Base-by-base conservation (phyloP, 345 rosid species). In the Populus simonii region DNA sequence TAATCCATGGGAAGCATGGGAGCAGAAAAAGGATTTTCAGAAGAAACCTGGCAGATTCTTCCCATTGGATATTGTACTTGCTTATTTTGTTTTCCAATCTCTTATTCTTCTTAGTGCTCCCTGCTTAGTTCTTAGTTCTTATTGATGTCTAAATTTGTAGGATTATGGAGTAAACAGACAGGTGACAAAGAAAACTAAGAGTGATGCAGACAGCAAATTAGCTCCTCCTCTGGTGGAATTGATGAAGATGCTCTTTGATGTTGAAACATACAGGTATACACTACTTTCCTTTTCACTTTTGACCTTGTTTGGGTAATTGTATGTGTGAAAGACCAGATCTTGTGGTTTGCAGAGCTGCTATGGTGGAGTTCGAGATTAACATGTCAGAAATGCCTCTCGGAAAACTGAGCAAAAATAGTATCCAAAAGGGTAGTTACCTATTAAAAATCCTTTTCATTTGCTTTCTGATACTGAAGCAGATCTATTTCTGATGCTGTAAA, bases 351-450 rank as follows among this genome's bases (percentile, higher is more conserved):
- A 96, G 97, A 88, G 89, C 92, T 85, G 97, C 99, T 78, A 93
- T 92, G 99, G 89, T 90, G 98, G 99, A 93, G 86, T 96, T 92
- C 76, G 90, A 93, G 87, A 96, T 93, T 81, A 96, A 96, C 78
- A 90, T 93, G 97, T 88, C 93, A 55, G 99, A 93, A 91, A 96
- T 93, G 98, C 98, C 98, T 17, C 99, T 92, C 76, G 99, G 98
- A 85, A 96, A 94, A 76, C 88, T 96, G 82, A 93, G 99, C 86
- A 92, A 92, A 89, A 86, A 66, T 73, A 93, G 93, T 84, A 93
- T 96, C 77, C 93, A 88, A 74, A 91, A 89, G 80, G 99, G 99
- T 96, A 84, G 29, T 33, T 74, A 23, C 39, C 25, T 59, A 23
- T 39, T 33, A 45, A 55, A 79, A 38, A 33, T 78, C 65, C 74